Evolutionary conservation across 352 stramenopile species (phyloP).

Genomic region (Globisporangium ultimum): DNA sequence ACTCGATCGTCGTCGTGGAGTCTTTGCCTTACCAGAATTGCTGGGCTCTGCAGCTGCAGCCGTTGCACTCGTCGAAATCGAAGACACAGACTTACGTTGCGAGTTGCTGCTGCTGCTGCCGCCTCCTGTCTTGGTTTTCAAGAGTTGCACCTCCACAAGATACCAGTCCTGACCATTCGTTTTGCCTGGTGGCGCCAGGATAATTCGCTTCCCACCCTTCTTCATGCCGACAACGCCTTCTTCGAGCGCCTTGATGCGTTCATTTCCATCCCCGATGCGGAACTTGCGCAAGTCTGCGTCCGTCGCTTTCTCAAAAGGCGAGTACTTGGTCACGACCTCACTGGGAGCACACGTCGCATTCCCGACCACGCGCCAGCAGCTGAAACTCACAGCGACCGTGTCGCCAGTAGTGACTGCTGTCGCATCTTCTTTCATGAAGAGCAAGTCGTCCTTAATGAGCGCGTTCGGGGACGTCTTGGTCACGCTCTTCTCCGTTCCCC

Average conservation of each 20-base stretch:
- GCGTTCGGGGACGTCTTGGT: slow-evolving; percentile 41
- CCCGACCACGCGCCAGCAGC: slow-evolving; percentile 73
- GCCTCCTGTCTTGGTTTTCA: slow-evolving; percentile 66
- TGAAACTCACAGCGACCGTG: slow-evolving; percentile 63
- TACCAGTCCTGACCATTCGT: slow-evolving; percentile 84
- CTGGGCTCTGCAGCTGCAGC: slow-evolving; percentile 6
- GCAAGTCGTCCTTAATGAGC: slow-evolving; percentile 51
- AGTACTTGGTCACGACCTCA: slow-evolving; percentile 76
- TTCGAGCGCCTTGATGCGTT: slow-evolving; percentile 88
- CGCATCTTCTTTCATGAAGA: slow-evolving; percentile 34
- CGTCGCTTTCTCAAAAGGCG: slow-evolving; percentile 64
- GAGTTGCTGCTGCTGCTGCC: slow-evolving; percentile 15
- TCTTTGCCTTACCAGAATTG: slow-evolving; percentile 18
- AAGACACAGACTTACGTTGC: slow-evolving; percentile 28
- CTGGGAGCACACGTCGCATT: slow-evolving; percentile 50
- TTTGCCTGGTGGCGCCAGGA: slow-evolving; percentile 81
- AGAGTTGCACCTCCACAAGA: slow-evolving; percentile 66
- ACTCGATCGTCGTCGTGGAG: slow-evolving; percentile 31
- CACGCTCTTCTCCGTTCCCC: slow-evolving; percentile 54
- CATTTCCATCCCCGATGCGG: slow-evolving; percentile 65
- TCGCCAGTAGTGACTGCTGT: slow-evolving; percentile 45
- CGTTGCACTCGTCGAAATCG: slow-evolving; percentile 14
- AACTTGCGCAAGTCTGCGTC: slow-evolving; percentile 64
- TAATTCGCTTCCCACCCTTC: slow-evolving; percentile 83
- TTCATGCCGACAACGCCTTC: slow-evolving; percentile 87